Evolutionary conservation across 139 green algal species (phyloP).

Genomic region (Pseudopediastrum boryanum): DNA sequence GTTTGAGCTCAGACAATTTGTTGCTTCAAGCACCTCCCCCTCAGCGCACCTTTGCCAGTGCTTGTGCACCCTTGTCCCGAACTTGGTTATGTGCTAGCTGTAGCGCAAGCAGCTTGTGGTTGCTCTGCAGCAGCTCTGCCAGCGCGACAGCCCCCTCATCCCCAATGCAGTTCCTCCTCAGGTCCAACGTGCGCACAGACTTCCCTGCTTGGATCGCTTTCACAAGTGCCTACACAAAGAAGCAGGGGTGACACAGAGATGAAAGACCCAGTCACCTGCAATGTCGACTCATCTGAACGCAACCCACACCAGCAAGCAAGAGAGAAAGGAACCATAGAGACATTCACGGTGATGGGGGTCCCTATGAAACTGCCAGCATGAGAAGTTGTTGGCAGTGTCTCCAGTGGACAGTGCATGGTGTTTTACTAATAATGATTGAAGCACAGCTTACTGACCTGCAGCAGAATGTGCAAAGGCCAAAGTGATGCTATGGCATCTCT

Average conservation of each 20-base stretch:
- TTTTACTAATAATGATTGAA: too few species aligned
- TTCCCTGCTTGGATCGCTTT: constrained; percentile 49
- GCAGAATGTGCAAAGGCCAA: too few species aligned
- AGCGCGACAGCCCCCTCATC: constrained; percentile 39
- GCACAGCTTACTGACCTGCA: too few species aligned
- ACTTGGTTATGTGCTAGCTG: constrained; percentile 62
- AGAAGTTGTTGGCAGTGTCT: too few species aligned
- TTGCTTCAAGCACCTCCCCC: background rate
- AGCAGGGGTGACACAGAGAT: background rate
- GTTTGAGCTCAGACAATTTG: background rate
- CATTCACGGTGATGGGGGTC: too few species aligned
- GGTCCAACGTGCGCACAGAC: constrained; percentile 53
- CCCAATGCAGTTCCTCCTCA: constrained; percentile 57
- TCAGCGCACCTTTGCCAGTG: constrained; percentile 52
- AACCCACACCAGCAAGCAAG: background rate
- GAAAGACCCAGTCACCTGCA: background rate
- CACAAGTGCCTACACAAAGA: constrained; percentile 19
- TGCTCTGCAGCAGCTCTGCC: constrained; percentile 45
- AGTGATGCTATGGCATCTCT: too few species aligned
- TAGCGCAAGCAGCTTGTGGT: constrained; percentile 49
- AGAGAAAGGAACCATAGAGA: background rate
- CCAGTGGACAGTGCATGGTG: too few species aligned
- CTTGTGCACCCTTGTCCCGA: constrained; percentile 41
- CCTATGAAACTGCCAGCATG: too few species aligned
- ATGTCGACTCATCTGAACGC: background rate